These are phyloP conservation scores for Cladophialophora exuberans DNA, from an alignment of 2,329 filamentous ascomycete genomes.

Conservation along the genomic window DNA sequence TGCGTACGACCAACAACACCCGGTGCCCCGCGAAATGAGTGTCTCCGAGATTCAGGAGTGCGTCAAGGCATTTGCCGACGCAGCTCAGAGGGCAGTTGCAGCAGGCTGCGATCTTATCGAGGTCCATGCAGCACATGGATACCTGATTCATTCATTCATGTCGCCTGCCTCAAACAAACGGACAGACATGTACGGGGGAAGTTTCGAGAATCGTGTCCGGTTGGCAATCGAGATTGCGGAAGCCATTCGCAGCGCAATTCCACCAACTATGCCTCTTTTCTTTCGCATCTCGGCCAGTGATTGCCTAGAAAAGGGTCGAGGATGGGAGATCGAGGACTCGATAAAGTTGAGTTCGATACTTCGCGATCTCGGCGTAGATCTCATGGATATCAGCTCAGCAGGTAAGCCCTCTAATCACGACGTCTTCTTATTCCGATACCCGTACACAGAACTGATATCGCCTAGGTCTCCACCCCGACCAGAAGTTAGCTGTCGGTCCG, in stretches of 20 bases:
- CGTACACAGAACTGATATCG: no score
- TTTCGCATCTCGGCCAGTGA: conserved; percentile 72
- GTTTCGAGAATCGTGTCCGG: conserved; percentile 66
- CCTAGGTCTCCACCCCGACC: no score
- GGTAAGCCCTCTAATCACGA: conserved; percentile 31
- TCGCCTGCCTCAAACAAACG: conserved; percentile 69
- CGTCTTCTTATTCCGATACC: no score
- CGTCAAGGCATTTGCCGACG: conserved; percentile 30
- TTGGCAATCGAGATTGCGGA: conserved; percentile 70
- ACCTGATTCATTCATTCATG: conserved; percentile 71
- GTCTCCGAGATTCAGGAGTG: conserved; percentile 48
- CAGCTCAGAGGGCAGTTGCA: conserved; percentile 62
- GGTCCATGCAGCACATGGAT: conserved; percentile 78
- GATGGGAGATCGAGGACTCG: conserved; percentile 64
- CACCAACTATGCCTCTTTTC: conserved; percentile 70
- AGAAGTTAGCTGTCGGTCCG: no score
- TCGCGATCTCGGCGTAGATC: conserved; percentile 17
- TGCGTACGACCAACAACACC: no score
- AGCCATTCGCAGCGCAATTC: conserved; percentile 63
- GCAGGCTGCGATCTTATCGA: conserved; percentile 78
- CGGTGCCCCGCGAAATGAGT: conserved; percentile 35
- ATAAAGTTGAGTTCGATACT: conserved; percentile 22
- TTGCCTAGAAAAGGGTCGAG: conserved; percentile 63
- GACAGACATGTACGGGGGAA: conserved; percentile 58
- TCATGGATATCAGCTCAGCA: conserved; percentile 23